Percentiles rank a stretch among this genome's conserved stretches.
These are phyloP conservation scores for Fusarium brevicatenulatum DNA, from an alignment of 2,329 filamentous ascomycete genomes.

Conservation along the genomic window DNA sequence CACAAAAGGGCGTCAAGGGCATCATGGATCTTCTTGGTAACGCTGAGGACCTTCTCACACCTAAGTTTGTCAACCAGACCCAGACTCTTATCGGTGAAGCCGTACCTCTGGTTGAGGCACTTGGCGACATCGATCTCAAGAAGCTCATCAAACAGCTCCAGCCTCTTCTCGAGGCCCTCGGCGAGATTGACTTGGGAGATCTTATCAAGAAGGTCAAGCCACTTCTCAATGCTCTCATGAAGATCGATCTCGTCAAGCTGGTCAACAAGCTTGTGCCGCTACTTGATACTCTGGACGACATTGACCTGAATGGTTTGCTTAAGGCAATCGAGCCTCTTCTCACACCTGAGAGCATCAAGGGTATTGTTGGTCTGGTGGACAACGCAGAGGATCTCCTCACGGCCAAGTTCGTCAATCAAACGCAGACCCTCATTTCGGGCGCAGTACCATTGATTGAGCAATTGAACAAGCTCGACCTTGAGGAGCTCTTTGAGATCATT, in stretches of 20 bases:
- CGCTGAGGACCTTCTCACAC: constrained; percentile 48
- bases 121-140: constrained; percentile 50
- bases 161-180: constrained; percentile 48
- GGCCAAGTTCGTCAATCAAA: constrained; percentile 54
- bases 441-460: constrained; percentile 51
- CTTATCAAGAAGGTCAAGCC: constrained; percentile 46
- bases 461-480: constrained; percentile 51
- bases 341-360: constrained; percentile 48
- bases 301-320: constrained; percentile 50
- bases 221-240: constrained; percentile 43
- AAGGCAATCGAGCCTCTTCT: constrained; percentile 49
- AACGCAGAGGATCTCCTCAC: constrained; percentile 54
- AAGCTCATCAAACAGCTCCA: constrained; percentile 46
- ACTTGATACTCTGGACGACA: constrained; percentile 45
- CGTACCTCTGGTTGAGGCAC: constrained; percentile 50
- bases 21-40: constrained; percentile 50
- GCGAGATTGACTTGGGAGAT: constrained; percentile 48
- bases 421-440: constrained; percentile 51
- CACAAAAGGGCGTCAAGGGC: constrained; percentile 46
- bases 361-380: constrained; percentile 49
- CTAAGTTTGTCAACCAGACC: constrained; percentile 47
- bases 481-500: constrained; percentile 49
- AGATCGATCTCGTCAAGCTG: constrained; percentile 47
- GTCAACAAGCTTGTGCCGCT: constrained; percentile 47
- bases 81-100: constrained; percentile 49